phyloP scores from a whole-genome alignment of 768 basidiomycete genomes.

The Mycena capillaripes region DNA sequence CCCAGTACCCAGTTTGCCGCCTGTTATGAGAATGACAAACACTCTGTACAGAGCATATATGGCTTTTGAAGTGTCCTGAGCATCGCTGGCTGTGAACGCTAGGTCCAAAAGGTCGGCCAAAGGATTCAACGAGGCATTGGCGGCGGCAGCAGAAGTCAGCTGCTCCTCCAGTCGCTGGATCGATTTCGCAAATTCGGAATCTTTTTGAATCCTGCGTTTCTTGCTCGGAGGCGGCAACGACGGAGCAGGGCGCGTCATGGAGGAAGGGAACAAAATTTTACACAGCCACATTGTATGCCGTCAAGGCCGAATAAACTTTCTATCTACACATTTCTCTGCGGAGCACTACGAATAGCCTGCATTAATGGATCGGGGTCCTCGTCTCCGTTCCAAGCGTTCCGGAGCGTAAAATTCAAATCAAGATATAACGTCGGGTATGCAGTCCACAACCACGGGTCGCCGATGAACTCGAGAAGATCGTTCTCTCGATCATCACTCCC shows the following conservation, averaged over 20 bases:
- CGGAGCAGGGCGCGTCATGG: constrained; percentile 28
- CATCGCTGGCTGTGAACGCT: constrained; percentile 59
- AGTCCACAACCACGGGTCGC: constrained; percentile 24
- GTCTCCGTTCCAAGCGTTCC: constrained; percentile 7
- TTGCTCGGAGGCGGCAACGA: constrained; percentile 69
- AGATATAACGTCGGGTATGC: neutral
- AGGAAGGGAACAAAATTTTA: neutral
- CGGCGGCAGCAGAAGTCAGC: constrained; percentile 66
- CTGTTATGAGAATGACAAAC: constrained; percentile 74
- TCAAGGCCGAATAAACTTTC: too few species aligned
- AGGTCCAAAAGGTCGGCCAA: constrained; percentile 82
- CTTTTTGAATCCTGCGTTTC: constrained; percentile 60
- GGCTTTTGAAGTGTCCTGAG: constrained; percentile 76
- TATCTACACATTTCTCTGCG: neutral
- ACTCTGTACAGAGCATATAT: constrained; percentile 88
- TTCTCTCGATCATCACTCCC: neutral
- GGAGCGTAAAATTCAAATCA: constrained; percentile 18
- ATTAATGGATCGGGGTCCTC: neutral
- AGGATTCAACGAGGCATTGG: constrained; percentile 79
- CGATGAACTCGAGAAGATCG: neutral
- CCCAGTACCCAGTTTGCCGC: constrained; percentile 66
- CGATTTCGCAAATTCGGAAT: constrained; percentile 40
- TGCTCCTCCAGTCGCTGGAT: constrained; percentile 67
- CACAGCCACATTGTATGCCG: too few species aligned
- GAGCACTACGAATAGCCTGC: constrained; percentile 21